Conservation (phyloP, 148 eudicot genomes). For the Rheum nobile region DNA sequence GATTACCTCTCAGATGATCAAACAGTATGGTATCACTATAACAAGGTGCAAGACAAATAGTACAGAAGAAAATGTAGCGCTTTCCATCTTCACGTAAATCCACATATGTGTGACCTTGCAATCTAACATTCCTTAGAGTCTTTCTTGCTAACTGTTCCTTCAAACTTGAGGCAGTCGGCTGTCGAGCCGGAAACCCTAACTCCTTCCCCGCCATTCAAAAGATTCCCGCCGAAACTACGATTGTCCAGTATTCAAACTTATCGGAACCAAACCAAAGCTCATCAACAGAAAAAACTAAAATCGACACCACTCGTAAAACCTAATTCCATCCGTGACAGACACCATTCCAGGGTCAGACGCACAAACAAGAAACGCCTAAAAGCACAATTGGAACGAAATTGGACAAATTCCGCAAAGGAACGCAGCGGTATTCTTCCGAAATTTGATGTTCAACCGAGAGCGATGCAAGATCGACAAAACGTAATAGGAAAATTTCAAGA, state of each 20-base stretch:
- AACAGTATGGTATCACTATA: slow-evolving; percentile 51
- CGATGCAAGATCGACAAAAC: neutral
- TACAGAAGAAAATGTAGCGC: slow-evolving; percentile 63
- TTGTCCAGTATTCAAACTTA: neutral
- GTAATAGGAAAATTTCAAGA: neutral
- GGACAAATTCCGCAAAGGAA: neutral
- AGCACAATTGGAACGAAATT: slow-evolving; percentile 1
- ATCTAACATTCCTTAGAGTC: slow-evolving; percentile 48
- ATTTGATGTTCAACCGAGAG: neutral
- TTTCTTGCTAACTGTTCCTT: slow-evolving; percentile 54
- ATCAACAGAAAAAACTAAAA: slow-evolving; percentile 11
- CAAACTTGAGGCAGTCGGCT: slow-evolving; percentile 29
- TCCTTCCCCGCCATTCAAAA: slow-evolving; percentile 47
- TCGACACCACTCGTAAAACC: slow-evolving; percentile 2
- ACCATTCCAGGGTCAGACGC: neutral
- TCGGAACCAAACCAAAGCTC: slow-evolving; percentile 2
- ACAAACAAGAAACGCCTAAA: slow-evolving; percentile 4
- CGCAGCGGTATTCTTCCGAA: neutral
- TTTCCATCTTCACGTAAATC: slow-evolving; percentile 86
- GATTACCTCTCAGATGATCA: slow-evolving; percentile 72
- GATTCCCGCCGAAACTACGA: slow-evolving; percentile 5
- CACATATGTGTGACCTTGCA: slow-evolving; percentile 72
- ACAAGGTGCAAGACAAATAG: slow-evolving; percentile 71
- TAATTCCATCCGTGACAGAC: neutral
- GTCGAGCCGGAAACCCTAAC: slow-evolving; percentile 40